phyloP scores from a whole-genome alignment of 306 rosid genomes.

The Medicago arabica region DNA sequence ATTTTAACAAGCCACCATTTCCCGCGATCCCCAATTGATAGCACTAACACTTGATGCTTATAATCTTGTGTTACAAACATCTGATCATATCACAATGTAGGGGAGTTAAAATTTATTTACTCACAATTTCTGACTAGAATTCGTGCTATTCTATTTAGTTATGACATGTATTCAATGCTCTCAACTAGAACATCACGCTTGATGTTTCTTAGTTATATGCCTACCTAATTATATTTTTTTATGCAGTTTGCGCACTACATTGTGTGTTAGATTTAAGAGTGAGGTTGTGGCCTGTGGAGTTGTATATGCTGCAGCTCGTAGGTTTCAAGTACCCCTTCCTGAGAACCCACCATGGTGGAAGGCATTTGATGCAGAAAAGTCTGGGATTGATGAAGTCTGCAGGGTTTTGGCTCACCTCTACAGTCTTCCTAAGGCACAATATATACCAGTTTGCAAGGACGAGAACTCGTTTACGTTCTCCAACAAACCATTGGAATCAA shows the following conservation, averaged over 20 bases:
- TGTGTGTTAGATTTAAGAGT: conserved; percentile 93
- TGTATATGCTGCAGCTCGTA: conserved; percentile 91
- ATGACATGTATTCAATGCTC: background rate
- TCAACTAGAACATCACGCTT: background rate
- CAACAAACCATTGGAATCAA: conserved; percentile 68
- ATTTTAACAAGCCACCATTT: too few species aligned
- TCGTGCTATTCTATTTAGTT: background rate
- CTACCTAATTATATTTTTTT: conserved; percentile 20
- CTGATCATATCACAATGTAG: conserved; percentile 11
- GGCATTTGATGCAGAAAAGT: conserved; percentile 89
- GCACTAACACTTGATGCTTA: background rate
- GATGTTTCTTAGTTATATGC: background rate
- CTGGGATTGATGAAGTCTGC: conserved; percentile 90
- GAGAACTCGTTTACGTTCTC: conserved; percentile 85
- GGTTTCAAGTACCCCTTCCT: conserved; percentile 93
- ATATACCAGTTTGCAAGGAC: conserved; percentile 82
- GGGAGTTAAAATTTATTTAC: conserved; percentile 5
- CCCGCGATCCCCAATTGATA: too few species aligned
- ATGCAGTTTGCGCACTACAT: conserved; percentile 82
- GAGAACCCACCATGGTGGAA: conserved; percentile 99
- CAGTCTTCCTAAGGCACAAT: conserved; percentile 88
- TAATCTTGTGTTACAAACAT: conserved; percentile 17
- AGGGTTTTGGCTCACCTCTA: conserved; percentile 87
- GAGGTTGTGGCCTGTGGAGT: conserved; percentile 99
- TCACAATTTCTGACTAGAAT: background rate